Base-by-base conservation (phyloP, 805 yeast genomes). In the Wickerhamomyces bovis region DNA sequence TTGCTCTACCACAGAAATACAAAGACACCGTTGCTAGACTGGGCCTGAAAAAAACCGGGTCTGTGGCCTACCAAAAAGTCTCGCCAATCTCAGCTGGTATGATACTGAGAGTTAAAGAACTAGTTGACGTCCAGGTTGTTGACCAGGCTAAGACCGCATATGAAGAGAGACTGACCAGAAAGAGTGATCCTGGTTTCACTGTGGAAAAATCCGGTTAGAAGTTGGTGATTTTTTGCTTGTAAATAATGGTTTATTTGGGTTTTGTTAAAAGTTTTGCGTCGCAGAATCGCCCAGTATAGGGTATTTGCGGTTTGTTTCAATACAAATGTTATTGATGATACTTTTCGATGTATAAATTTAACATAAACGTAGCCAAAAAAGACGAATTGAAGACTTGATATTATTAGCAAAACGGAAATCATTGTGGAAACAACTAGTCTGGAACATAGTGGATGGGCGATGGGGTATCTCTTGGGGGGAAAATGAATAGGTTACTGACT, bases 21-120 rank as follows among this genome's bases (percentile, higher is more conserved):
- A 78, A 83, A 53, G 76, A 77, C 49, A 81, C 89, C 9, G 78
- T 88, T 23, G 68, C 74, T 48, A 75, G 85, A 8, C 71, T 92
- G 50, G 98, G 98, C 0, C 77, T 92, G 44, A 77, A 73, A 45
- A 80, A 75, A 57, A 80, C 94, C 56, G 87, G 90, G 44, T 81
- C 82, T 36, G 77, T 83, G 2, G 82, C 80, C 3, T 90, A 84
- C 66, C 90, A 81, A 58, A 67, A 69, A 41, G 88, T 86, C 4
- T 74, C 84, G 12, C 89, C 95, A 15, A 78, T 83, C 30, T 77
- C 83, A 49, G 97, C 98, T 3, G 96, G 96, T 64, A 81, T 83
- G 71, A 75, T 92, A 47, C 79, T 88, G 28, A 72, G 76, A 49
- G 87, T 92, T 41, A 92, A 92, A 66, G 97, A 92, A 64, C 71